Base-by-base conservation (phyloP, 345 rosid species). In the Dovyalis caffra region DNA sequence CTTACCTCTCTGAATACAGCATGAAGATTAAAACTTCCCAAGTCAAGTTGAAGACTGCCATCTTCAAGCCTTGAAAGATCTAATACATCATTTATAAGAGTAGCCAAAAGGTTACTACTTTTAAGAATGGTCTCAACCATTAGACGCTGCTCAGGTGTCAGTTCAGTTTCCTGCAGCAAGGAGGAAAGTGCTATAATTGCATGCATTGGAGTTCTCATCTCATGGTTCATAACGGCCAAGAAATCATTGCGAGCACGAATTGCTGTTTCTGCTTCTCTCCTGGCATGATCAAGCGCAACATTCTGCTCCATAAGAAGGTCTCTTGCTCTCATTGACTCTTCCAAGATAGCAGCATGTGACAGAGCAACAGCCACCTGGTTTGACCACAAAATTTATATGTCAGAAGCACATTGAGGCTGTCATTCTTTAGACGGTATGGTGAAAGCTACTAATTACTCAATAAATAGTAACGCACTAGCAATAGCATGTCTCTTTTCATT, bases 201-300 rank as follows among this genome's bases (percentile, higher is more conserved):
- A 78, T 96, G 97, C 99, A 96, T 96, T 8, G 99, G 99, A 37
- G 97, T 96, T 79, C 97, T 88, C 99, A 96, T 96, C 82, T 96
- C 98, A 79, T 96, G 97, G 83, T 96, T 93, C 99, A 96, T 96
- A 70, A 96, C 99, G 35, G 97, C 98, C 82, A 96, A 78, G 90
- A 96, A 96, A 85, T 92, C 98, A 69, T 96, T 96, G 14, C 97
- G 95, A 61, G 99, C 98, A 77, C 88, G 87, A 70, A 96, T 90
- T 28, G 99, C 97, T 56, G 94, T 96, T 80, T 96, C 99, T 26
- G 99, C 98, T 79, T 96, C 98, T 82, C 90, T 83, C 75, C 98
- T 90, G 34, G 99, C 98, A 37, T 74, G 84, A 84, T 96, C 98
- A 76, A 93, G 97, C 2, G 98, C 98, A 38, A 93, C 90, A 80